Conservation (phyloP, 2,329 filamentous ascomycete species). For the Diaporthe velutina region DNA sequence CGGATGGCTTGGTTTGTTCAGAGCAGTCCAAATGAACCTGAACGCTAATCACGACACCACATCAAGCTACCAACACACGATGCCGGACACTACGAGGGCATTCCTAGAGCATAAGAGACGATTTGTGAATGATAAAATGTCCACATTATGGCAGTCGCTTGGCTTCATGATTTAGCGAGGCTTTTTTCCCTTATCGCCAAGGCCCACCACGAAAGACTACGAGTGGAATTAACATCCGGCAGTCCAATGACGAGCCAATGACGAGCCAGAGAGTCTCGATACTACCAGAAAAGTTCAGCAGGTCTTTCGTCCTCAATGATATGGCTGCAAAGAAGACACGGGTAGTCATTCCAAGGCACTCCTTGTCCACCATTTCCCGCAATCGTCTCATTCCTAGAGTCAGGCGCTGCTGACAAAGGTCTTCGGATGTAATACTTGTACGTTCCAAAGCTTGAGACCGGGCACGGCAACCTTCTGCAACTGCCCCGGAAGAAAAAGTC, state of each 20-base stretch:
- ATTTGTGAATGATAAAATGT: background rate
- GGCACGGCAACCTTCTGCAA: constrained; percentile 52
- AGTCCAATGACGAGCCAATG: too few species aligned
- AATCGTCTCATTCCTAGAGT: too few species aligned
- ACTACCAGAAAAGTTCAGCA: too few species aligned
- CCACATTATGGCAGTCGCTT: too few species aligned
- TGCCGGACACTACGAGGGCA: background rate
- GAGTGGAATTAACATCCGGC: too few species aligned
- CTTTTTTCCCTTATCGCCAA: too few species aligned
- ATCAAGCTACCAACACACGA: background rate
- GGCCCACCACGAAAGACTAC: too few species aligned
- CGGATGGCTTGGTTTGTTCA: background rate
- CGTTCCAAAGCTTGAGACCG: background rate
- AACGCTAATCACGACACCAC: background rate
- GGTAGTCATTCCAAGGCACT: background rate
- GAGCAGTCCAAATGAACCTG: background rate
- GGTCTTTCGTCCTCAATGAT: background rate
- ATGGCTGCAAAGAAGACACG: background rate
- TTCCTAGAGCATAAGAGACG: background rate
- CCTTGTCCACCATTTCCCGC: too few species aligned
- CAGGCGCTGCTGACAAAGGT: too few species aligned
- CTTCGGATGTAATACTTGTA: background rate
- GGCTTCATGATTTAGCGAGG: too few species aligned
- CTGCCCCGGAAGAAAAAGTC: constrained; percentile 49
- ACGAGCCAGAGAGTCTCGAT: too few species aligned